Base-by-base conservation (phyloP, 306 rosid genomes). In the Dalbergia oliveri region DNA sequence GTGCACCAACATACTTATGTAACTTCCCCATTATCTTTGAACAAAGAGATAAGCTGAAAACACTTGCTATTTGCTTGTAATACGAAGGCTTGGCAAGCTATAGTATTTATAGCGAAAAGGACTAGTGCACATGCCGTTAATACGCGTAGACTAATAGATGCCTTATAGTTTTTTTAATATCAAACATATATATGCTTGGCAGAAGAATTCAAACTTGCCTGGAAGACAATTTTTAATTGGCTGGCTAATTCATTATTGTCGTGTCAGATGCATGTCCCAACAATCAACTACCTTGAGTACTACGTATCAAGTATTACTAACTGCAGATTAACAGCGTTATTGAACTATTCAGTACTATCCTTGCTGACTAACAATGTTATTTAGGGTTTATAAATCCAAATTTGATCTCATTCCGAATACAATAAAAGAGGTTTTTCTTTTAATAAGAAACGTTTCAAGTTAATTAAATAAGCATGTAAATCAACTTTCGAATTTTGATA, bases 11-110 rank as follows among this genome's bases (percentile, higher is more conserved):
- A 72, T 69, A 21, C 71, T 75, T 86, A 1, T 68, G 78, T 78
- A 67, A 35, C 49, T 60, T 86, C 66, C 87, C 93, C 95, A 91
- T 54, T 87, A 19, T 82, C 76, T 70, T 85, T 79, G 49, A n/a
- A 37, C 41, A 47, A 9, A 63, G 2, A 66, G 4, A 69, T 34
- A 62, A 26, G n/a, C 64, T 6, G 35, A 2, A 49, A 79, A 31
- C 12, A 10, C 65, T 72, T 67, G 64, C 37, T 44, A 18, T 78
- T 39, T 81, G 58, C 19, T 69, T 72, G 67, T 19, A 4, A 58
- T 80, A 47, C 66, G n/a, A 75, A 81, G 18, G 51, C 72, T 39
- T 33, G 35, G 70, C 53, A 21, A 51, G 5, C 50, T 9, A 26
- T 9, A 26, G 9, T 78, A 88, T 72, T 89, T 93, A 91, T 91